These are phyloP conservation scores for Calophaca sinica DNA, from an alignment of 306 rosid genomes.

Conservation along the genomic window DNA sequence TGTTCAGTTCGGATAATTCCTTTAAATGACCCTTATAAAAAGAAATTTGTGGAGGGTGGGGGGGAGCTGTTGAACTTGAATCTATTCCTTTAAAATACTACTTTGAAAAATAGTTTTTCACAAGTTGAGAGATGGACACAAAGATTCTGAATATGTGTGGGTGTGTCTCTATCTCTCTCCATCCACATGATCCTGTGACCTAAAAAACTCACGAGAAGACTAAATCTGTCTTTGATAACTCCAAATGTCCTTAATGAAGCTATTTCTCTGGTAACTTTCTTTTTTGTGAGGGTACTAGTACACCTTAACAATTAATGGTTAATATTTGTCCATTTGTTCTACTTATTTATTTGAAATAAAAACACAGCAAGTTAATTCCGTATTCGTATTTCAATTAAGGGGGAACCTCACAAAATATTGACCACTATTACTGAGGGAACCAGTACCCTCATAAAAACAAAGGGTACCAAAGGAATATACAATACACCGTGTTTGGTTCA, in stretches of 20 bases:
- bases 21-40: not conserved
- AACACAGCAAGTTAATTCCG: slow-evolving; percentile 21
- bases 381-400: slow-evolving; percentile 18
- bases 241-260: not conserved
- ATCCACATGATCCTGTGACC: not conserved
- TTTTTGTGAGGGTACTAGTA: not conserved
- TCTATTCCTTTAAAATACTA: slow-evolving; percentile 17
- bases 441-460: no score
- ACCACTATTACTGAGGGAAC: slow-evolving; percentile 18
- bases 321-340: not conserved
- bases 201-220: slow-evolving; percentile 14
- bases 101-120: slow-evolving; percentile 17
- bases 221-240: not conserved
- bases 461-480: slow-evolving; percentile 7
- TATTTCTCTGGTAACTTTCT: not conserved
- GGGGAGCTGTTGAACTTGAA: not conserved
- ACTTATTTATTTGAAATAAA: slow-evolving; percentile 17
- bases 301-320: not conserved
- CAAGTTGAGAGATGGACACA: slow-evolving; percentile 8
- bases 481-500: no score
- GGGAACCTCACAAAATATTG: slow-evolving; percentile 12
- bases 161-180: slow-evolving; percentile 1
- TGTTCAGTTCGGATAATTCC: not conserved
- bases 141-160: slow-evolving; percentile 17
- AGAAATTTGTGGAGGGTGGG: not conserved